Base-by-base conservation (phyloP, 176 grass and related monocot species). In the Triticum turgidum region DNA sequence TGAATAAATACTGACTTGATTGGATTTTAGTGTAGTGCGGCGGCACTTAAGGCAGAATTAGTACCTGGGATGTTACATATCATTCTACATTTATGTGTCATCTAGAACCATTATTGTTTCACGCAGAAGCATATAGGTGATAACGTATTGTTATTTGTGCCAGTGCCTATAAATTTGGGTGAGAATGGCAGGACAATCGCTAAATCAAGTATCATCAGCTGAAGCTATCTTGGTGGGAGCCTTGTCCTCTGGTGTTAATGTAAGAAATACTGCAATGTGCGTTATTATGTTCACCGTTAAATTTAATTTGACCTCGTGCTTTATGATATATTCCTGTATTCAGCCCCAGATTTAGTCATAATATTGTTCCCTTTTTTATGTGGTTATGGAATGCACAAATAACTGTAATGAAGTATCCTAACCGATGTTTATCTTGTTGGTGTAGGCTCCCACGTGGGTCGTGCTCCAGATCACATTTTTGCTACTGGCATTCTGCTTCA, bases 211-310 rank as follows among this genome's bases (percentile, higher is more conserved):
- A 33, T 95, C 93, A 64, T 93, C 91, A 85, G 86, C 87, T 21
- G 73, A 98, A 89, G 93, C 96, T 80, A 86, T 98, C 21, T 73
- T 98, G 30, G 78, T 95, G 80, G 96, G 93, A 84, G 91, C 96
- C 35, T 83, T 98, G 42, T 94, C 96, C 25, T 93, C 96, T 90
- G 96, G 96, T 87, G 91, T 93, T 49, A 94, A 95, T 91, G 93
- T 95, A 41, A 56, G 61, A 76, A 35, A 62, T 59, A 67, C 25
- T 64, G 18, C 1, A 20, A 25, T 25, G 29, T 29, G 34, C 9
- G 25, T 30, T 71, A 8, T 58, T 71, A 13, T 14, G 73, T 81
- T 79, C 15, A 14, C 4, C 65, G 34, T 33, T 47, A n/a, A 42
- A 39, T 80, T 88, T 62, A 34, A 20, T 65, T 76, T 78, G 58